A percentile compares a stretch with the other conserved stretches of the same genome.
Conservation (phyloP, 1,284 basidiomycete species). For the Abortiporus biennis region DNA sequence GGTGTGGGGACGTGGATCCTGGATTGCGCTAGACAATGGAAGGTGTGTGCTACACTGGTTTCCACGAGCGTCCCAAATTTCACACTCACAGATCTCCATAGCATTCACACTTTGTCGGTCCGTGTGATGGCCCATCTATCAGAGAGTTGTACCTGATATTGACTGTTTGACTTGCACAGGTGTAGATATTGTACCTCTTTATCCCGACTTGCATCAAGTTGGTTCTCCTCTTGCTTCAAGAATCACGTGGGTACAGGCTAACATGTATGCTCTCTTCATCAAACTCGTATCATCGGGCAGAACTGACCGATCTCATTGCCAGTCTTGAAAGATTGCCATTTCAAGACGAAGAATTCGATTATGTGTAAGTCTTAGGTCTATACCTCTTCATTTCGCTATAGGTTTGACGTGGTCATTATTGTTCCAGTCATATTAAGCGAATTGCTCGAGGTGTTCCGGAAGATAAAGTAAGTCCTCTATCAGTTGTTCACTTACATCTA, state of each 20-base stretch:
- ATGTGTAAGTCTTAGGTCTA: conserved; percentile 57
- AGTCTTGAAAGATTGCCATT: conserved; percentile 66
- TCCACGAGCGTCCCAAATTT: neutral
- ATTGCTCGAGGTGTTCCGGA: conserved; percentile 68
- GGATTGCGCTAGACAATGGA: conserved; percentile 54
- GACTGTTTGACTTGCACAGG: conserved; percentile 30
- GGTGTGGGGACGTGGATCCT: conserved; percentile 65
- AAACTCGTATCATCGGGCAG: conserved; percentile 7
- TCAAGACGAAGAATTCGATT: conserved; percentile 64
- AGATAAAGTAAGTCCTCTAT: conserved; percentile 43
- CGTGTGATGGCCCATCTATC: conserved; percentile 13
- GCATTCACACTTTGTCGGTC: conserved; percentile 56
- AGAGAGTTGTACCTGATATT: neutral
- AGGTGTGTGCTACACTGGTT: conserved; percentile 37
- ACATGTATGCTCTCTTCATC: conserved; percentile 46
- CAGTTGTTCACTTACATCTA: conserved; percentile 1
- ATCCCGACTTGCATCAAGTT: conserved; percentile 53
- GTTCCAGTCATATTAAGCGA: conserved; percentile 52
- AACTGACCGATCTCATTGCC: conserved; percentile 9
- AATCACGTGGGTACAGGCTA: conserved; percentile 63
- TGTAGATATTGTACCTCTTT: conserved; percentile 62
- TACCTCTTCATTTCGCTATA: neutral
- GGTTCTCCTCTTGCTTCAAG: conserved; percentile 50
- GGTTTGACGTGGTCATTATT: conserved; percentile 1
- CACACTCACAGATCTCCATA: conserved; percentile 9